Percentiles rank a stretch among this genome's conserved stretches.
Evolutionary conservation across 345 rosid species (phyloP).

Genomic region (Boechera stricta): DNA sequence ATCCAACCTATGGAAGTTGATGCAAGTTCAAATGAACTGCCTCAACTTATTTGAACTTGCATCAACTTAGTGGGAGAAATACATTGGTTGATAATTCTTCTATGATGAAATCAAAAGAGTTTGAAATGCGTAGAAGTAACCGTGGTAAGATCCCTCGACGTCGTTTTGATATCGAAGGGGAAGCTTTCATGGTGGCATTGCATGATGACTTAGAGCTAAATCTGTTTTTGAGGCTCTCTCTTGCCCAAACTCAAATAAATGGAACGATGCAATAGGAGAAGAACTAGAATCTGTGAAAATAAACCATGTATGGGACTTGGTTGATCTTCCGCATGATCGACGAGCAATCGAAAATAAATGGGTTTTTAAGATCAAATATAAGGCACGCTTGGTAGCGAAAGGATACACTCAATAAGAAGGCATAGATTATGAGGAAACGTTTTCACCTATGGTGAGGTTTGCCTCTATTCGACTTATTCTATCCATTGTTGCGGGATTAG

Average conservation of each 20-base stretch:
- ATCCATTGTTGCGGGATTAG: too few relatives aligned
- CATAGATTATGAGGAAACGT: neutral
- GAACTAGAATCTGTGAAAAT: slow-evolving; percentile 4
- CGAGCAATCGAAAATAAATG: neutral
- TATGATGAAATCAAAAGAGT: neutral
- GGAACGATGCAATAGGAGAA: slow-evolving; percentile 1
- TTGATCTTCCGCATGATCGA: neutral
- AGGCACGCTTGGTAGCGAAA: neutral
- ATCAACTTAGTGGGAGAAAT: neutral
- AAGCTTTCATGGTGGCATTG: neutral
- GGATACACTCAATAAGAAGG: neutral
- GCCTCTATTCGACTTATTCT: slow-evolving; percentile 1
- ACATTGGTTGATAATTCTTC: neutral
- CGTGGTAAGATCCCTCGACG: neutral
- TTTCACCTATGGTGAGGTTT: slow-evolving; percentile 10
- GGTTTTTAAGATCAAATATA: neutral
- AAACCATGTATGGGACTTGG: slow-evolving; percentile 7
- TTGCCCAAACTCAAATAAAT: neutral
- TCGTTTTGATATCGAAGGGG: neutral
- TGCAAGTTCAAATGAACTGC: neutral
- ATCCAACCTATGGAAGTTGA: neutral
- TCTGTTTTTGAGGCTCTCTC: neutral
- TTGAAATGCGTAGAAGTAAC: neutral
- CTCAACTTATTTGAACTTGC: too few relatives aligned
- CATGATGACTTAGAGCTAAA: neutral